Evolutionary conservation across 495 filamentous ascomycete species (phyloP).

Genomic region (Aspergillus steynii): DNA sequence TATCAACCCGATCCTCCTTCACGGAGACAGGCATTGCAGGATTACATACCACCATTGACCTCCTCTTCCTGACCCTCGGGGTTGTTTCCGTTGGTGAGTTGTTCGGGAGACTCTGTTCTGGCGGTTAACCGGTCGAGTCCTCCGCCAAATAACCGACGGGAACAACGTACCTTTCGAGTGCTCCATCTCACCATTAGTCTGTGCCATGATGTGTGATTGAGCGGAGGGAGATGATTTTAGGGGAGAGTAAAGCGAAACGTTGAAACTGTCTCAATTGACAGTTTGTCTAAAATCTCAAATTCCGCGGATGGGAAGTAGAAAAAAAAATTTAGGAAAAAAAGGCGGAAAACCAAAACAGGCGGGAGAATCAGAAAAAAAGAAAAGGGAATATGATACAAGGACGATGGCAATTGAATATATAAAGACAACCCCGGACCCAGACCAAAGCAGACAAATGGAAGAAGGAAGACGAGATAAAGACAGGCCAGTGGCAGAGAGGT

Average conservation of each 20-base stretch:
- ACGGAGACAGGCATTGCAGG: too few relatives aligned
- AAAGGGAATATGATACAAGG: conserved; percentile 38
- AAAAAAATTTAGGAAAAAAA: conserved; percentile 22
- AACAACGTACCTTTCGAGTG: conserved; percentile 41
- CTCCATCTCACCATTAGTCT: conserved; percentile 45
- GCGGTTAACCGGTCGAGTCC: conserved; percentile 22
- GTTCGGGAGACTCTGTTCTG: conserved; percentile 36
- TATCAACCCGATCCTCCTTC: background rate
- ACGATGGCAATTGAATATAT: conserved; percentile 44
- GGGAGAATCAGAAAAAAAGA: conserved; percentile 32
- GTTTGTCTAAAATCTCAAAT: conserved; percentile 14
- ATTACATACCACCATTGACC: conserved; percentile 38
- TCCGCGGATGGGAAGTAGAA: conserved; percentile 16
- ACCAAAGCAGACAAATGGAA: conserved; percentile 32
- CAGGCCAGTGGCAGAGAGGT: background rate
- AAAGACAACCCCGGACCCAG: conserved; percentile 40
- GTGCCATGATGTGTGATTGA: conserved; percentile 37
- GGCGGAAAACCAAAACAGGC: conserved; percentile 19
- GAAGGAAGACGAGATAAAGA: conserved; percentile 28
- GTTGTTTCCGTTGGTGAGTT: conserved; percentile 38
- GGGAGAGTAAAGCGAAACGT: conserved; percentile 20
- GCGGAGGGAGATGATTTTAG: conserved; percentile 18
- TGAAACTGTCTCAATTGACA: conserved; percentile 14
- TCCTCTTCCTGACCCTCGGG: conserved; percentile 43
- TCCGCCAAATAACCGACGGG: conserved; percentile 9